These are phyloP conservation scores for Zygosaccharomyces kombuchaensis DNA, from an alignment of 805 yeast species.

Conservation along the genomic window DNA sequence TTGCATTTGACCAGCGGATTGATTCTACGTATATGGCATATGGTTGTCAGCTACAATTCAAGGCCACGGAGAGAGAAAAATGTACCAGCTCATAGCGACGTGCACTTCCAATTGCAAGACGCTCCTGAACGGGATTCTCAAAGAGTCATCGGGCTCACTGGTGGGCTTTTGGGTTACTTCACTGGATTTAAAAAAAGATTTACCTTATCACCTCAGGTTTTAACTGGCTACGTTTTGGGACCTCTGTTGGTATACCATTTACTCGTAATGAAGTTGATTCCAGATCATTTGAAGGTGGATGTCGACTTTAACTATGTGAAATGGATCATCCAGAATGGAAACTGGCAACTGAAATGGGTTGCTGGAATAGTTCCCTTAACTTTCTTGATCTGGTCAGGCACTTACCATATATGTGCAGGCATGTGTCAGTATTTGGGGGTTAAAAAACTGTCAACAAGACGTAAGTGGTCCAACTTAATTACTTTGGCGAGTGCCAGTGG, in stretches of 20 bases:
- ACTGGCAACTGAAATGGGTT: slow-evolving; percentile 17
- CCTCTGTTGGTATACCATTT: slow-evolving; percentile 22
- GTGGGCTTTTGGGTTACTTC: slow-evolving; percentile 27
- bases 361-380: slow-evolving; percentile 24
- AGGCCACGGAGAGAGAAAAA: slow-evolving; percentile 2
- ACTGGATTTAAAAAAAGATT: slow-evolving; percentile 21
- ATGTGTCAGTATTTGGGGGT: slow-evolving; percentile 20
- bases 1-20: slow-evolving; percentile 17
- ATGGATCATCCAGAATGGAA: slow-evolving; percentile 23
- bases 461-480: slow-evolving; percentile 19
- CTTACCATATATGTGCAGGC: slow-evolving; percentile 27
- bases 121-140: slow-evolving; percentile 19
- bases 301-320: slow-evolving; percentile 24
- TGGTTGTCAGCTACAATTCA: slow-evolving; percentile 3
- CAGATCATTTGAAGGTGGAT: slow-evolving; percentile 14
- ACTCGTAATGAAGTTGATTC: slow-evolving; percentile 20
- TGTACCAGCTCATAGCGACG: slow-evolving; percentile 3
- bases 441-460: slow-evolving; percentile 18
- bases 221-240: slow-evolving; percentile 22
- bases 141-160: slow-evolving; percentile 22
- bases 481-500: slow-evolving; percentile 15
- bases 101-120: slow-evolving; percentile 10
- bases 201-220: slow-evolving; percentile 20
- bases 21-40: slow-evolving; percentile 14
- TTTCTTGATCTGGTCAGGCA: slow-evolving; percentile 19